These are phyloP conservation scores for Potentilla sterilis DNA, from an alignment of 306 rosid species.

Conservation along the genomic window DNA sequence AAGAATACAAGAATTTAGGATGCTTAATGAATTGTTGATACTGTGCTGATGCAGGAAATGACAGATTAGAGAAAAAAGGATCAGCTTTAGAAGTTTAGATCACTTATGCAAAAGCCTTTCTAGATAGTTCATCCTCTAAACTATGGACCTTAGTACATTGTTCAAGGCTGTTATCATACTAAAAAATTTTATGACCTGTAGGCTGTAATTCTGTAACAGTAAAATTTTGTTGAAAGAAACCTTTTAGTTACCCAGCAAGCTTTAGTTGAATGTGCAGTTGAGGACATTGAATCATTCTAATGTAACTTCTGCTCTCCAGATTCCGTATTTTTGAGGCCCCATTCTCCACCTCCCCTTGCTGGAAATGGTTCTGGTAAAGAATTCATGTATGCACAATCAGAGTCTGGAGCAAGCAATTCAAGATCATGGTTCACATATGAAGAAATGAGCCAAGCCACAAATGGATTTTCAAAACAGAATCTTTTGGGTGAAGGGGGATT, in stretches of 20 bases:
- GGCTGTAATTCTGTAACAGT: background rate
- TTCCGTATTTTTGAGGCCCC: conserved; percentile 64
- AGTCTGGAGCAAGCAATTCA: conserved; percentile 63
- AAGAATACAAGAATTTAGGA: background rate
- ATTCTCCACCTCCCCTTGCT: conserved; percentile 51
- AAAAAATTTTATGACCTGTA: conserved; percentile 8
- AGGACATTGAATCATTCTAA: conserved; percentile 23
- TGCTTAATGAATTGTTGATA: background rate
- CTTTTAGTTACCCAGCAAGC: conserved; percentile 22
- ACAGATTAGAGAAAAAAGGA: background rate
- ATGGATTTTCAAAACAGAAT: conserved; percentile 64
- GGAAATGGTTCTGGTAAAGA: conserved; percentile 61
- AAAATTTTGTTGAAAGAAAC: background rate
- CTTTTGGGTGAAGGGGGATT: conserved; percentile 98
- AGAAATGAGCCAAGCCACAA: conserved; percentile 77
- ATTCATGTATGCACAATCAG: conserved; percentile 60
- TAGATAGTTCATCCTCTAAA: background rate
- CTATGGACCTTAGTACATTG: background rate
- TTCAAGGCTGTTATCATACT: background rate
- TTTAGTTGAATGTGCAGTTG: conserved; percentile 15
- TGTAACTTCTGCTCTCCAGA: conserved; percentile 44
- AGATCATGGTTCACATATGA: conserved; percentile 75
- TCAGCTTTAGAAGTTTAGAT: background rate
- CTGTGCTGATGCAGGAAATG: background rate
- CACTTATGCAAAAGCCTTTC: background rate